Evolutionary conservation across 1,139 yeast genomes (phyloP), one percentile per base, ranked within the genome.

Genomic region (Scheffersomyces quercinus): DNA sequence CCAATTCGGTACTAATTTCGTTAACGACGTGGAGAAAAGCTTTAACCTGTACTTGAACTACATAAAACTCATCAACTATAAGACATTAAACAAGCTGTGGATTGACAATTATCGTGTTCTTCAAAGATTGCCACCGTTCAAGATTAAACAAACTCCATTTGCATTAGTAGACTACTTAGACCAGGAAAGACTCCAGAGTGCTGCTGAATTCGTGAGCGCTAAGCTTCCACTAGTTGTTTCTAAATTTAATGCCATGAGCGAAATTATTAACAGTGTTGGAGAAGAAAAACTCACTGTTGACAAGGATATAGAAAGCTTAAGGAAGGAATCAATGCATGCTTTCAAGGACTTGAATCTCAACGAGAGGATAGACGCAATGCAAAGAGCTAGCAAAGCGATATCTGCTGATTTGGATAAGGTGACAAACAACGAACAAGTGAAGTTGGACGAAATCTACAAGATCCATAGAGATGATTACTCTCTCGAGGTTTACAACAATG

Each of bases 1-100:
- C 41, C 85, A 82, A 54, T 84, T 84, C 58, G 74, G 81, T 36
- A 74, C 80, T 28, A 68, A 73, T 37, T 81, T 79, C 57, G 68
- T 77, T 31, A 56, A 62, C 49, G 79, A 77, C 42, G 66, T 79
- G 34, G 83, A 81, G 44, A 81, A 77, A 51, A 69, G 68, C 32
- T 82, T 80, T 56, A 73, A 74, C 43, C 73, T 69, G 16, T 74
- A 79, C 36, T 65, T 71, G 39, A 79, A 75, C 38, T 72, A 75
- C 44, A 67, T 83, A 39, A 68, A 67, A 41, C 58, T 75, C 16
- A 59, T 84, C 29, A 73, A 70, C 42, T 59, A 68, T 36, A 77
- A 80, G 48, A 73, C 83, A 3, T 62, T 81, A 35, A 68, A 73
- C 29, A 59, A 65, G 24, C 55, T 62, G 8, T 85, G 93, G 93